Conservation (phyloP, 495 filamentous ascomycete species). For the Aspergillus haitiensis region DNA sequence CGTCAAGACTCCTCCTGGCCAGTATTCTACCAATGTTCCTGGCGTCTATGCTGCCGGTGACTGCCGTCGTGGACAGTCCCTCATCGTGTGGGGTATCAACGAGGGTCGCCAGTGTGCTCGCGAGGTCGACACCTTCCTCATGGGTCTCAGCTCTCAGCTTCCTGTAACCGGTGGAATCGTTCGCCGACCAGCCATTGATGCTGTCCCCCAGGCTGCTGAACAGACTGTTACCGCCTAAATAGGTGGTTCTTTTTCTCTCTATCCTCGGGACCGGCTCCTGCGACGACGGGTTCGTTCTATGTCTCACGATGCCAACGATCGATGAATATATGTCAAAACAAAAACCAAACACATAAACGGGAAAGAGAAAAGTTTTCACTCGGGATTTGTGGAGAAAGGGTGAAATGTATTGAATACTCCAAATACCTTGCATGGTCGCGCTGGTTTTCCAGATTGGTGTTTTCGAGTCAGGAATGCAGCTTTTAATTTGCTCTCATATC, state of each 20-base stretch:
- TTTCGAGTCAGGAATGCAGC: neutral
- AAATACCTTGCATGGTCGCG: constrained; percentile 13
- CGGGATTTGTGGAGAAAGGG: constrained; percentile 10
- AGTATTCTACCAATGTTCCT: constrained; percentile 83
- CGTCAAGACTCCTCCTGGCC: constrained; percentile 90
- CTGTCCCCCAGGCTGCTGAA: constrained; percentile 37
- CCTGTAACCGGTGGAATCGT: constrained; percentile 96
- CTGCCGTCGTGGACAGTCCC: constrained; percentile 91
- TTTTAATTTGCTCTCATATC: constrained; percentile 1
- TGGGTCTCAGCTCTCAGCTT: constrained; percentile 69
- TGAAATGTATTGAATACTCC: constrained; percentile 10
- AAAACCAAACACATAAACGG: constrained; percentile 5
- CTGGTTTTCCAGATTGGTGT: constrained; percentile 4
- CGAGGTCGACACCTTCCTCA: constrained; percentile 90
- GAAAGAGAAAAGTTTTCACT: constrained; percentile 13
- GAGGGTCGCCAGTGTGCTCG: constrained; percentile 93
- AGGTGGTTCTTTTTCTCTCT: neutral
- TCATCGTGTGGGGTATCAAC: constrained; percentile 99
- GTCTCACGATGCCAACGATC: constrained; percentile 24
- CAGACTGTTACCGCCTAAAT: constrained; percentile 35
- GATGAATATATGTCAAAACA: constrained; percentile 22
- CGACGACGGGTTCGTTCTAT: constrained; percentile 15
- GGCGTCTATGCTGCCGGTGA: constrained; percentile 97
- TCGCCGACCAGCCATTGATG: constrained; percentile 66
- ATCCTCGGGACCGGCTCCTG: constrained; percentile 22